phyloP scores from a whole-genome alignment of 179 eudicot species.

The Silene vulgaris region DNA sequence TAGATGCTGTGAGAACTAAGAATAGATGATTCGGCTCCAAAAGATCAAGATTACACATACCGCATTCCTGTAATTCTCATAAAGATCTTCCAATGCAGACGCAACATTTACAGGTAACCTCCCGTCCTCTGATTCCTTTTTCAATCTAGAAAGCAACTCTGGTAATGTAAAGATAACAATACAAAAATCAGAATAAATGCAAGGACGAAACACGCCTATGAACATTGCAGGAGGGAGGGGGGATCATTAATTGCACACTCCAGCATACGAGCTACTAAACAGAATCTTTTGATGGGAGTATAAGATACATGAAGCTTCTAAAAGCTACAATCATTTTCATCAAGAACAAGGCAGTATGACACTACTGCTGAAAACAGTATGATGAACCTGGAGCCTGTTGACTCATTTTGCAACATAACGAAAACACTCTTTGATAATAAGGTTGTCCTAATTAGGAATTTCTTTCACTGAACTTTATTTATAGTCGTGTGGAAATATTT shows the following conservation, averaged over 20 bases:
- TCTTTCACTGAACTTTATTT: too few relatives aligned
- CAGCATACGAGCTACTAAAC: background rate
- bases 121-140: conserved; percentile 64
- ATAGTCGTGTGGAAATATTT: too few relatives aligned
- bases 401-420: too few relatives aligned
- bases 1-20: background rate
- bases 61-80: conserved; percentile 70
- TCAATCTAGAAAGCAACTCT: conserved; percentile 71
- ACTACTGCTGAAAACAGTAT: too few relatives aligned
- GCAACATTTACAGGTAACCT: conserved; percentile 64
- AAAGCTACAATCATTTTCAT: background rate
- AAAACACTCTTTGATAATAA: too few relatives aligned
- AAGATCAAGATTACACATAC: conserved; percentile 40
- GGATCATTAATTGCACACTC: background rate
- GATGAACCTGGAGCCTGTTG: too few relatives aligned
- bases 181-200: conserved; percentile 11
- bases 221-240: conserved; percentile 7
- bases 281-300: background rate
- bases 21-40: background rate
- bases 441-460: too few relatives aligned
- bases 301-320: background rate
- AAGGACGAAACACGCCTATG: background rate
- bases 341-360: too few relatives aligned
- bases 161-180: conserved; percentile 22
- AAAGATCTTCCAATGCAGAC: conserved; percentile 76